Conservation (phyloP, 345 rosid genomes). For the Syzygium aqueum region DNA sequence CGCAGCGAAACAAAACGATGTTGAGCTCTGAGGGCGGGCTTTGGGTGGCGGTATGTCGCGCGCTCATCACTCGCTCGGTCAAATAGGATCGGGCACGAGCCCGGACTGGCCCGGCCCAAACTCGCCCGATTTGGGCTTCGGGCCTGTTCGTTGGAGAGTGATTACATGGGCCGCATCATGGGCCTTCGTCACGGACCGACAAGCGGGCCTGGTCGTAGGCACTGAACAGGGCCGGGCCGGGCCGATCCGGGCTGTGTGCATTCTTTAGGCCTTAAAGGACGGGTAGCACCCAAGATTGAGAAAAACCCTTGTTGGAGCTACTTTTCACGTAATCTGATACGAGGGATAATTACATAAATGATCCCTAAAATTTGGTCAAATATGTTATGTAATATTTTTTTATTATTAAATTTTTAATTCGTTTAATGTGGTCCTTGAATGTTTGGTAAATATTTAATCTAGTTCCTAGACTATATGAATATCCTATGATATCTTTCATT, state of each 20-base stretch:
- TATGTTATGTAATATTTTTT: neutral
- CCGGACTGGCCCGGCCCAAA: neutral
- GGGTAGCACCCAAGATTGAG: neutral
- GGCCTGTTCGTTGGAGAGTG: neutral
- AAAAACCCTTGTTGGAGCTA: neutral
- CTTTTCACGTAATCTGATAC: neutral
- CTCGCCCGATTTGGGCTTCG: neutral
- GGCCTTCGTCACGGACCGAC: neutral
- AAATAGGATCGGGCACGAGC: neutral
- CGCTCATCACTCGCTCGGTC: neutral
- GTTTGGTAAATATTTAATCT: neutral
- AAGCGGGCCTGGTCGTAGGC: neutral
- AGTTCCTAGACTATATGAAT: neutral
- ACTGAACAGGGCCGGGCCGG: neutral
- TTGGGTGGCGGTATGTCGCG: neutral
- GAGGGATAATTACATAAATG: neutral
- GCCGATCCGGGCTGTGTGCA: neutral
- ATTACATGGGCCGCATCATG: neutral
- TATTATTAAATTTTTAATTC: rapidly evolving
- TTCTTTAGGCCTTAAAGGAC: neutral
- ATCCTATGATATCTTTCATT: neutral
- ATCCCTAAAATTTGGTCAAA: neutral
- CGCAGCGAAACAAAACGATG: neutral
- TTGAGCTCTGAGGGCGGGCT: neutral
- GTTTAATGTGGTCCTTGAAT: rapidly evolving